Conservation (phyloP, 768 basidiomycete species). For the Hericium erinaceus region DNA sequence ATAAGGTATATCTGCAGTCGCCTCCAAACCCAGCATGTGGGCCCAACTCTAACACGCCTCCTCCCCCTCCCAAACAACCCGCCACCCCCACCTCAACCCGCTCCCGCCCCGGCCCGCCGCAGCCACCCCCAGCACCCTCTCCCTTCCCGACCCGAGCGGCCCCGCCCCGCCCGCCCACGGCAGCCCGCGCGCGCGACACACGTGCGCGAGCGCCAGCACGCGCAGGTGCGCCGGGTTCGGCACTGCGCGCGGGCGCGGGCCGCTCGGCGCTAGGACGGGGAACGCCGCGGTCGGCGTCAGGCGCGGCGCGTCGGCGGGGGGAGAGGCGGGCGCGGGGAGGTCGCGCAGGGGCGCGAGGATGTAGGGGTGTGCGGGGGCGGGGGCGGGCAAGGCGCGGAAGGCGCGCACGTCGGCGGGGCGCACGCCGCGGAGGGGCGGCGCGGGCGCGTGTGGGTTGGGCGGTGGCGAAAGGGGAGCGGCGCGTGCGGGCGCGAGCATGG, state of each 20-base stretch:
- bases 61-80: constrained; percentile 10
- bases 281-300: constrained; percentile 7
- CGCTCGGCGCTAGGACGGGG: constrained; percentile 13
- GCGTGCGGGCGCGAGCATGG: constrained; percentile 24
- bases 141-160: constrained; percentile 6
- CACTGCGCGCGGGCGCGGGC: constrained; percentile 45
- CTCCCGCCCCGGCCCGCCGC: constrained; percentile 6
- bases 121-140: constrained; percentile 7
- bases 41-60: neutral
- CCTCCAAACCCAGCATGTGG: no score
- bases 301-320: constrained; percentile 13
- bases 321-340: constrained; percentile 25
- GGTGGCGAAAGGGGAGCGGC: constrained; percentile 15
- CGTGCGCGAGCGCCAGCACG: constrained; percentile 52
- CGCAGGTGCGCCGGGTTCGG: constrained; percentile 53
- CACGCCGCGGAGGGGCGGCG: constrained; percentile 30
- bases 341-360: constrained; percentile 27
- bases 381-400: neutral
- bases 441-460: constrained; percentile 33
- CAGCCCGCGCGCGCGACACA: constrained; percentile 24
- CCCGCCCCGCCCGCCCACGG: constrained; percentile 34
- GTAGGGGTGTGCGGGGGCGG: neutral
- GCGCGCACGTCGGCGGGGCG: constrained; percentile 19
- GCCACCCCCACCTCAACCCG: constrained; percentile 13
- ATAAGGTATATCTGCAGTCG: no score